These are phyloP conservation scores for Coniferiporia sulphurascens DNA, from an alignment of 1,284 basidiomycete genomes.

Conservation along the genomic window DNA sequence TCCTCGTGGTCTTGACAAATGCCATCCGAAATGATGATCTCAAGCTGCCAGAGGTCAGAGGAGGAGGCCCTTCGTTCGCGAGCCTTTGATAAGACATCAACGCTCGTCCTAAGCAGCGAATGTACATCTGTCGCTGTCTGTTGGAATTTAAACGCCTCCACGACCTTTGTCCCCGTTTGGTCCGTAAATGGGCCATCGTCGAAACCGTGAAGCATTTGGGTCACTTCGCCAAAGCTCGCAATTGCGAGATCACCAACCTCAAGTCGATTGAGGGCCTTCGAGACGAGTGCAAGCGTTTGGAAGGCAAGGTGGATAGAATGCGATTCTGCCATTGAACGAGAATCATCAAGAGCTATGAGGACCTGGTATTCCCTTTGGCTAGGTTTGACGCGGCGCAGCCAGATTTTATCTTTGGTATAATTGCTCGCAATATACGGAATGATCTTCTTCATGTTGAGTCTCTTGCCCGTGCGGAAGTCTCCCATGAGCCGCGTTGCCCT, in stretches of 20 bases:
- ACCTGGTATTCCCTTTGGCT: slow-evolving; percentile 96
- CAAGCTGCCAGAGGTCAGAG: slow-evolving; percentile 92
- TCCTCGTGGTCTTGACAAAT: slow-evolving; percentile 95
- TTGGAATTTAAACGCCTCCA: slow-evolving; percentile 85
- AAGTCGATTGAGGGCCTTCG: slow-evolving; percentile 85
- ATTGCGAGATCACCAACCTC: slow-evolving; percentile 95
- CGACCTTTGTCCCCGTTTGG: slow-evolving; percentile 72
- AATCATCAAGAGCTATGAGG: slow-evolving; percentile 93
- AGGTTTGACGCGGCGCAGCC: slow-evolving; percentile 92
- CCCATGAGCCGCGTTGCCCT: slow-evolving; percentile 92
- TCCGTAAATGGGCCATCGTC: slow-evolving; percentile 76
- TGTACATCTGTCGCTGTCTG: slow-evolving; percentile 92
- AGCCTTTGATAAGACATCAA: slow-evolving; percentile 73
- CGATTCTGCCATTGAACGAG: slow-evolving; percentile 92
- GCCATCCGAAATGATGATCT: slow-evolving; percentile 98
- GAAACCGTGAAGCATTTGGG: slow-evolving; percentile 89
- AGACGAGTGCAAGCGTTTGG: slow-evolving; percentile 90
- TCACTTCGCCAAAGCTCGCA: slow-evolving; percentile 84
- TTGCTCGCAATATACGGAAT: slow-evolving; percentile 98
- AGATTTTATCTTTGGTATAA: slow-evolving; percentile 99
- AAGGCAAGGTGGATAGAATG: slow-evolving; percentile 93
- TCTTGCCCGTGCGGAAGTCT: slow-evolving; percentile 97
- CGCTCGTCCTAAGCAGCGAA: slow-evolving; percentile 78
- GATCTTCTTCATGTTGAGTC: slow-evolving; percentile 99
- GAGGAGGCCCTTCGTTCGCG: slow-evolving; percentile 59